Conservation (phyloP, 768 basidiomycete genomes). For the Rhodotorula taiwanensis region DNA sequence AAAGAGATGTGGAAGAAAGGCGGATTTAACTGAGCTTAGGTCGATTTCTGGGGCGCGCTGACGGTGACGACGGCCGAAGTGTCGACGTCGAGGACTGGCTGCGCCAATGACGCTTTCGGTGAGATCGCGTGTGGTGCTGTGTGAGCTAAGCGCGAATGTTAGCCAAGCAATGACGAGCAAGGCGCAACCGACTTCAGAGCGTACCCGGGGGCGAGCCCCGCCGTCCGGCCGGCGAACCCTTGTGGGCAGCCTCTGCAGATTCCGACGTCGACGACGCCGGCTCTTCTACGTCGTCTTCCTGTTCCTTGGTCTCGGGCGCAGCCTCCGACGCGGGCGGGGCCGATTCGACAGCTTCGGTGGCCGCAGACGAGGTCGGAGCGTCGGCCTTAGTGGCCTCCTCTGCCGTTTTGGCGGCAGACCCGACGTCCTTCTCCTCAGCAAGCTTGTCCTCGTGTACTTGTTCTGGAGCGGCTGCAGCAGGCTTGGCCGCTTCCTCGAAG, state of each 20-base stretch:
- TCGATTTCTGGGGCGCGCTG: not conserved
- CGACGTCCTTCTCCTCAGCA: not conserved
- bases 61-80: not conserved
- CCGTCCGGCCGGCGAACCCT: conserved; percentile 1
- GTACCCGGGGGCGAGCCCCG: not conserved
- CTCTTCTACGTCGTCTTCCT: not conserved
- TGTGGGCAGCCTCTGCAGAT: not conserved
- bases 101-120: conserved; percentile 12
- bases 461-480: conserved; percentile 6
- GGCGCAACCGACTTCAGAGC: not conserved
- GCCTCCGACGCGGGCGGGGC: not conserved
- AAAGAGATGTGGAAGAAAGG: no score
- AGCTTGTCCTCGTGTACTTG: not conserved
- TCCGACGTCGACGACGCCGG: conserved; percentile 37
- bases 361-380: no score
- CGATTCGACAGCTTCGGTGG: not conserved
- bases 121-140: conserved; percentile 14
- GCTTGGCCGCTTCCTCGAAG: conserved; percentile 9
- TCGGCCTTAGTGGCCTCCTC: no score
- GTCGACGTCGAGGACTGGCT: conserved; percentile 21
- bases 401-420: not conserved
- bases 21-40: no score
- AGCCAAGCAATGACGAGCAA: not conserved
- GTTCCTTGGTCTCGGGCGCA: not conserved
- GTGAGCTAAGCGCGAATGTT: not conserved